Conservation (phyloP, 2,329 filamentous ascomycete genomes). For the Spiromastix sp. region DNA sequence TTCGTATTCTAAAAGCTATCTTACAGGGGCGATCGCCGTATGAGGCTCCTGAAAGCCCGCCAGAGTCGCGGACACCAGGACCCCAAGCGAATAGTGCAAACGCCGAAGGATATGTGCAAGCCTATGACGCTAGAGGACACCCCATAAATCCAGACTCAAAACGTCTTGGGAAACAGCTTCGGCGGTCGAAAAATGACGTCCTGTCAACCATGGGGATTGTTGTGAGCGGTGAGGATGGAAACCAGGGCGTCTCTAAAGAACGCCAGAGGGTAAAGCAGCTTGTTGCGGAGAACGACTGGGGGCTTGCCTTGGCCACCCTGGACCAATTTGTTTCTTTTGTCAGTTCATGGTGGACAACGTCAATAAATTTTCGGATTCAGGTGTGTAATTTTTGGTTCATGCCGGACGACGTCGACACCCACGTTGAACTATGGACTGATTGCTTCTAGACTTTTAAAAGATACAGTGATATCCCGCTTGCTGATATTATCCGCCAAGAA, state of each 20-base stretch:
- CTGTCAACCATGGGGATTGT: constrained; percentile 40
- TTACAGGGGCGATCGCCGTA: constrained; percentile 36
- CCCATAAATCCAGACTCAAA: constrained; percentile 36
- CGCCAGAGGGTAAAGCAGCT: constrained; percentile 28
- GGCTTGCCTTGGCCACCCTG: constrained; percentile 29
- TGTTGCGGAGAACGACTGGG: constrained; percentile 33
- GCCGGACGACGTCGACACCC: too few relatives aligned
- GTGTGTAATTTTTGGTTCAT: constrained; percentile 20
- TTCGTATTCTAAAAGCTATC: neutral
- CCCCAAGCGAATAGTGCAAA: constrained; percentile 17
- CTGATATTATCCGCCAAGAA: constrained; percentile 28
- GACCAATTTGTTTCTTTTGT: constrained; percentile 32
- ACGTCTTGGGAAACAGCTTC: constrained; percentile 27
- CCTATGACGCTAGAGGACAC: constrained; percentile 38
- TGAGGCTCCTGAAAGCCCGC: constrained; percentile 27
- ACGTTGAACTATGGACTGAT: too few relatives aligned
- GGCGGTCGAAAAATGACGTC: constrained; percentile 41
- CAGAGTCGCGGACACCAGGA: constrained; percentile 13
- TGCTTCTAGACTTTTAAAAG: constrained; percentile 26
- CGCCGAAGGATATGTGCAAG: constrained; percentile 35
- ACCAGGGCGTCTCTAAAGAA: constrained; percentile 24
- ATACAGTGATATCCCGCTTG: constrained; percentile 27
- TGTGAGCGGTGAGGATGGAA: constrained; percentile 31
- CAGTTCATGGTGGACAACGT: constrained; percentile 33
- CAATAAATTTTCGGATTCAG: constrained; percentile 28